These are phyloP conservation scores for Zhuliangozyma parablackwelliae DNA, from an alignment of 1,139 yeast species.

Conservation along the genomic window DNA sequence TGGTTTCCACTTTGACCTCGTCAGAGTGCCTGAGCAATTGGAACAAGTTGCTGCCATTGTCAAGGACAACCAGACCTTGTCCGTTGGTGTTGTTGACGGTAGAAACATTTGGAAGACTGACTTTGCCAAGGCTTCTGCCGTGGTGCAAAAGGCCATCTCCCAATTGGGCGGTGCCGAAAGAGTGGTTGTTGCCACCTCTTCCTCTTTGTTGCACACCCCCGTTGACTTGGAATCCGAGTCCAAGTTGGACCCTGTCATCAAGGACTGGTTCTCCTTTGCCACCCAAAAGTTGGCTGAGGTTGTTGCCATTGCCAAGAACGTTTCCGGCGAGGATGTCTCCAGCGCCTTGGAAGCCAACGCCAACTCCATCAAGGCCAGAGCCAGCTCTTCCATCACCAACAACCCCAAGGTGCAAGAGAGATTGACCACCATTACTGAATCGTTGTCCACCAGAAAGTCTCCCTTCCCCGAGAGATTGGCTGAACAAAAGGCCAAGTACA, in stretches of 20 bases:
- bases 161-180: conserved; percentile 88
- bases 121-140: conserved; percentile 76
- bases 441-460: conserved; percentile 78
- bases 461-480: conserved; percentile 84
- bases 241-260: conserved; percentile 84
- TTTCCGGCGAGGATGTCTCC: conserved; percentile 70
- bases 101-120: conserved; percentile 99
- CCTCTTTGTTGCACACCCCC: conserved; percentile 97
- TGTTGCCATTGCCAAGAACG: conserved; percentile 85
- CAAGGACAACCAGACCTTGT: conserved; percentile 63
- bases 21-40: conserved; percentile 94
- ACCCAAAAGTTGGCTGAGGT: conserved; percentile 93
- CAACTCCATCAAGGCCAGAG: conserved; percentile 79
- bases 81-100: conserved; percentile 97
- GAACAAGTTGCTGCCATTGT: conserved; percentile 72
- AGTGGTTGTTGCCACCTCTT: conserved; percentile 89
- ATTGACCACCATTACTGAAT: conserved; percentile 74
- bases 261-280: conserved; percentile 98
- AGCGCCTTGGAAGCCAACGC: conserved; percentile 79
- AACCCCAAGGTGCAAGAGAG: conserved; percentile 88
- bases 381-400: conserved; percentile 83
- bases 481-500: conserved; percentile 81
- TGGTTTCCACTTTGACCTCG: conserved; percentile 95
- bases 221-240: conserved; percentile 90
- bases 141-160: conserved; percentile 76